Evolutionary conservation across 371 early-diverging fungal species (phyloP), one percentile per base, ranked within the genome.

Genomic region (Mycotypha africana): DNA sequence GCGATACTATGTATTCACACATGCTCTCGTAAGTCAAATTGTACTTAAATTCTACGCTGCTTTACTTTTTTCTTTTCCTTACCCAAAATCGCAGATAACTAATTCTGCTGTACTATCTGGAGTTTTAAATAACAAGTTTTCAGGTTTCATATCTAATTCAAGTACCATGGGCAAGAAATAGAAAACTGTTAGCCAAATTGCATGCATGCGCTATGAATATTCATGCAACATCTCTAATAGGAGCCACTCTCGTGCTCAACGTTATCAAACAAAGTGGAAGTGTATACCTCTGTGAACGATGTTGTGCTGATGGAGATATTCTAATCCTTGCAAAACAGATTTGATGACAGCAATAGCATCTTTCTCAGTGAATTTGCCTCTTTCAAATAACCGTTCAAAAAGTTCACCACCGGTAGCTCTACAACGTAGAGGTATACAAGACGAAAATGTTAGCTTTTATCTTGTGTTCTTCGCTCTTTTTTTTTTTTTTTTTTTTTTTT

Each of bases 321-420:
- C 78, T n/a, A 88, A 51, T 1, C 84, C 89, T 21, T 47, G 43
- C 17, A 89, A 58, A 20, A 85, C 75, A 4, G 82, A 79, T 44
- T 74, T 71, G 28, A 93, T 78, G 17, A 89, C 66, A 3, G 58
- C 55, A 10, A 81, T 81, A 1, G 93, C 93, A 60, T 96, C 93
- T 26, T 78, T 75, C 62, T 96, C 97, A 1, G 92, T 83, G 51
- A 91, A 93, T 46, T 78, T 80, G 8, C 94, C 97, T 38, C 79
- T 74, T 34, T 84, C 81, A 51, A 87, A 76, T 25, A 96, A 86
- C 41, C 86, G 77, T 28, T 93, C 89, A 67, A 96, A 95, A 36
- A 96, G 69, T 60, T 95, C 95, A 33, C 94, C 94, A 34, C 94
- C 95, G 26, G 82, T 80, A 20, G 82, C 87, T 14, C 81, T 58